These are phyloP conservation scores for Trichoderma brevicompactum DNA, from an alignment of 2,329 filamentous ascomycete genomes.

Conservation along the genomic window DNA sequence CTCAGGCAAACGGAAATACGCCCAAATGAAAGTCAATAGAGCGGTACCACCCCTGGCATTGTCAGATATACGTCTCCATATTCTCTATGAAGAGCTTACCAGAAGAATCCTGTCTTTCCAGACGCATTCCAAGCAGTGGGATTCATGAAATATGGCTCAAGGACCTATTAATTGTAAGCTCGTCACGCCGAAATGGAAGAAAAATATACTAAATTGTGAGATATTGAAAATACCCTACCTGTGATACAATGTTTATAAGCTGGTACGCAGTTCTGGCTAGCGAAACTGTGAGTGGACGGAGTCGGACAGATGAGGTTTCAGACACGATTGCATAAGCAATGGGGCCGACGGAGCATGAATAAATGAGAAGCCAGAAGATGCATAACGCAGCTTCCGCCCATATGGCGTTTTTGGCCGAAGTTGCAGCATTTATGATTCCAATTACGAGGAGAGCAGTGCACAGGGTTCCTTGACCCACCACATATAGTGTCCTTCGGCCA, in stretches of 20 bases:
- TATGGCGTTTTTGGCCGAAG: constrained; percentile 34
- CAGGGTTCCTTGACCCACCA: constrained; percentile 50
- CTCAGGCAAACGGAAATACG: constrained; percentile 57
- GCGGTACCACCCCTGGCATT: constrained; percentile 49
- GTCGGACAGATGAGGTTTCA: constrained; percentile 54
- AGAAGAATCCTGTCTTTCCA: constrained; percentile 53
- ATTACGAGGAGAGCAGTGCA: constrained; percentile 45
- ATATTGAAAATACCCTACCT: constrained; percentile 29
- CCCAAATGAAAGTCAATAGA: constrained; percentile 54
- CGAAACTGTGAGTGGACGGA: constrained; percentile 60
- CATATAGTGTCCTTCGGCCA: constrained; percentile 51
- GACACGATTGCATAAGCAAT: constrained; percentile 43
- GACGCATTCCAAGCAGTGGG: constrained; percentile 53
- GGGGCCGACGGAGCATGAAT: constrained; percentile 47
- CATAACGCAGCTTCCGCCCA: constrained; percentile 44
- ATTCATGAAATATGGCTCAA: constrained; percentile 54
- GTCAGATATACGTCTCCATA: not conserved
- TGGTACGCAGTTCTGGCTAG: constrained; percentile 51
- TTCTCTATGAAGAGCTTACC: constrained; percentile 28
- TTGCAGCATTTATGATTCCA: constrained; percentile 46
- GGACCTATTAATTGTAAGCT: constrained; percentile 36
- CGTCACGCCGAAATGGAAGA: too few species aligned
- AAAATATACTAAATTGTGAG: too few species aligned
- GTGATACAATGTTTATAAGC: constrained; percentile 55
- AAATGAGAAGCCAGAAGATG: constrained; percentile 43